These are phyloP conservation scores for Quillaja saponaria DNA, from an alignment of 306 rosid species.

Conservation along the genomic window DNA sequence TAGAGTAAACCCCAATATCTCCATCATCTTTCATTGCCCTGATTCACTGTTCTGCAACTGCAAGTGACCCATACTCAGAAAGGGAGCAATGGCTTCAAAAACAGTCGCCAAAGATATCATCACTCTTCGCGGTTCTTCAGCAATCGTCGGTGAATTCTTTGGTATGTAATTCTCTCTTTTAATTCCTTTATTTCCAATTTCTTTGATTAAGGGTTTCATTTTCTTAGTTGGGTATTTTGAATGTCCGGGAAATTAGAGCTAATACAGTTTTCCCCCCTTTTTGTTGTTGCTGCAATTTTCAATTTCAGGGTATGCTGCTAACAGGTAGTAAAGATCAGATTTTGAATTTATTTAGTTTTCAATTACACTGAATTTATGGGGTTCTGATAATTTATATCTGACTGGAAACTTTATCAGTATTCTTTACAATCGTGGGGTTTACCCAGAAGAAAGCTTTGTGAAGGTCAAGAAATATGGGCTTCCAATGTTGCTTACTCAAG, in stretches of 20 bases:
- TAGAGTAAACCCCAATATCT: too few species aligned
- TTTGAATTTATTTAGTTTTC: background rate
- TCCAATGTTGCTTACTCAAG: conserved; percentile 93
- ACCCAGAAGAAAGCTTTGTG: conserved; percentile 92
- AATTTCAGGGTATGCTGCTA: conserved; percentile 87
- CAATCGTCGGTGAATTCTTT: conserved; percentile 65
- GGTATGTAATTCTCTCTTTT: conserved; percentile 41
- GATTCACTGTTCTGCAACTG: background rate
- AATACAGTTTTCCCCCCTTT: conserved; percentile 20
- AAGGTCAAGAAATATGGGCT: conserved; percentile 96
- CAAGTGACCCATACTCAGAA: background rate
- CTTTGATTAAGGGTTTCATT: background rate
- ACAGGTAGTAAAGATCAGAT: conserved; percentile 55
- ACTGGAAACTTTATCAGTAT: conserved; percentile 40
- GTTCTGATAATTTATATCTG: conserved; percentile 8
- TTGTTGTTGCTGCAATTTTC: background rate
- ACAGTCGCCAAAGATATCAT: conserved; percentile 57
- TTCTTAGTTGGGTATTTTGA: background rate
- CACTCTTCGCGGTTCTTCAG: conserved; percentile 66
- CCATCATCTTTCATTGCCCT: background rate
- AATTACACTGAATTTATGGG: background rate
- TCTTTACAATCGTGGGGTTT: conserved; percentile 75
- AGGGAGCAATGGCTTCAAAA: conserved; percentile 48
- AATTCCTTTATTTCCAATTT: background rate
- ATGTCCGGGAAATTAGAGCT: conserved; percentile 6